phyloP scores from a whole-genome alignment of 2,329 filamentous ascomycete genomes.

The Neopestalotiopsis clavispora region DNA sequence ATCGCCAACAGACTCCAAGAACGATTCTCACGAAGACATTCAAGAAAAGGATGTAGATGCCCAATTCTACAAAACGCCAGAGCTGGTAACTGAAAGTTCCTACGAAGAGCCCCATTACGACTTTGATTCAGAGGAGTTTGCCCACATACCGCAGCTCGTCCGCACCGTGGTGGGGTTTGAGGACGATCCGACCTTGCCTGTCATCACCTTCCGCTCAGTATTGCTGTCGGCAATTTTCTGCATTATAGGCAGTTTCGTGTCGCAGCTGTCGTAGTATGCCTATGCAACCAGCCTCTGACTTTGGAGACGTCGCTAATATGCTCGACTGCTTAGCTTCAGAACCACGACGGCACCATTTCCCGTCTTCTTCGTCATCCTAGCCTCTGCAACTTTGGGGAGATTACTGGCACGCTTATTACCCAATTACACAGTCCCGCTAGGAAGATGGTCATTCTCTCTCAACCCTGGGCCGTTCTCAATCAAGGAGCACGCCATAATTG shows the following conservation, averaged over 20 bases:
- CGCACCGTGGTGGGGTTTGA: conserved; percentile 61
- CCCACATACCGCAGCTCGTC: conserved; percentile 13
- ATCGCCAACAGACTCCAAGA: not conserved
- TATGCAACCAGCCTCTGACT: not conserved
- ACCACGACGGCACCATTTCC: conserved; percentile 64
- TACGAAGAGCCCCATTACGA: conserved; percentile 13
- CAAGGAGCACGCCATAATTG: conserved; percentile 63
- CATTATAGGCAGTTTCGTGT: conserved; percentile 61
- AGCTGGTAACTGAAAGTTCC: not conserved
- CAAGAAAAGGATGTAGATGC: not conserved
- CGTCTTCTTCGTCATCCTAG: conserved; percentile 66
- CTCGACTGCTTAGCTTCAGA: conserved; percentile 53
- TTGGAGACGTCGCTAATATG: conserved; percentile 31
- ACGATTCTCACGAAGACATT: not conserved
- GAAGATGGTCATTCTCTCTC: conserved; percentile 52
- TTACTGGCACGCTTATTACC: conserved; percentile 58
- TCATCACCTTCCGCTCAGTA: conserved; percentile 65
- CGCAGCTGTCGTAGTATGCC: conserved; percentile 25
- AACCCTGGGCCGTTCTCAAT: conserved; percentile 62
- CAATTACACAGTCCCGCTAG: conserved; percentile 50
- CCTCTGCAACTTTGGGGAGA: conserved; percentile 58
- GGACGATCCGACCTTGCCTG: conserved; percentile 60
- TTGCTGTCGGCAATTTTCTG: conserved; percentile 59
- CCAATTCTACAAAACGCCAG: not conserved
- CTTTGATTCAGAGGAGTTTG: conserved; percentile 13